Conservation (phyloP, 805 yeast species). For the Lipomyces yamadae region DNA sequence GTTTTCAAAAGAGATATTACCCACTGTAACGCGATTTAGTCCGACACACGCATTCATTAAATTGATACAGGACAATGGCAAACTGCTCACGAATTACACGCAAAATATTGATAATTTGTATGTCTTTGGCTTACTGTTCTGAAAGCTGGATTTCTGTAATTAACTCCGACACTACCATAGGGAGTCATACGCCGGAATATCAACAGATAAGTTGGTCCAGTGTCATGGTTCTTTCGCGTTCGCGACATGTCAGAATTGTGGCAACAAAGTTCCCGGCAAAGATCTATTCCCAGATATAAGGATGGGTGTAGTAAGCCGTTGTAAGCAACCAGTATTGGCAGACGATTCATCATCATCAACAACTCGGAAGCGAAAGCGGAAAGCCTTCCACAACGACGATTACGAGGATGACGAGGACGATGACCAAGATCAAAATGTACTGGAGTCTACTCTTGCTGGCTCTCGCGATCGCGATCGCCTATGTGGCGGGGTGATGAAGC, state of each 20-base stretch:
- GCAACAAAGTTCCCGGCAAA: conserved; percentile 67
- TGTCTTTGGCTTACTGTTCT: conserved; percentile 37
- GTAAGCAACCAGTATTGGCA: conserved; percentile 44
- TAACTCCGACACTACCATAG: conserved; percentile 2
- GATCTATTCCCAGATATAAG: conserved; percentile 65
- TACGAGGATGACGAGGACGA: conserved; percentile 32
- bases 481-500: conserved; percentile 79
- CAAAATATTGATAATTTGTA: conserved; percentile 91
- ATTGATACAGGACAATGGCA: conserved; percentile 73
- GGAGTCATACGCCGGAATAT: conserved; percentile 65
- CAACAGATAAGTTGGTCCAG: conserved; percentile 70
- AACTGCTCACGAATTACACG: conserved; percentile 80
- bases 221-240: conserved; percentile 93
- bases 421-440: conserved; percentile 38
- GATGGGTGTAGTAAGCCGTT: conserved; percentile 64
- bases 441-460: conserved; percentile 38
- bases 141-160: not conserved
- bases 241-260: conserved; percentile 83
- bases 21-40: conserved; percentile 64
- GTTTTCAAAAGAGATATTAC: conserved; percentile 84
- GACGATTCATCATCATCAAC: not conserved
- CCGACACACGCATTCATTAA: conserved; percentile 83
- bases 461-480: conserved; percentile 38
- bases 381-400: conserved; percentile 43
- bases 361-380: conserved; percentile 48